These are phyloP conservation scores for Talaromyces stipitatus DNA, from an alignment of 495 filamentous ascomycete species.

Conservation along the genomic window DNA sequence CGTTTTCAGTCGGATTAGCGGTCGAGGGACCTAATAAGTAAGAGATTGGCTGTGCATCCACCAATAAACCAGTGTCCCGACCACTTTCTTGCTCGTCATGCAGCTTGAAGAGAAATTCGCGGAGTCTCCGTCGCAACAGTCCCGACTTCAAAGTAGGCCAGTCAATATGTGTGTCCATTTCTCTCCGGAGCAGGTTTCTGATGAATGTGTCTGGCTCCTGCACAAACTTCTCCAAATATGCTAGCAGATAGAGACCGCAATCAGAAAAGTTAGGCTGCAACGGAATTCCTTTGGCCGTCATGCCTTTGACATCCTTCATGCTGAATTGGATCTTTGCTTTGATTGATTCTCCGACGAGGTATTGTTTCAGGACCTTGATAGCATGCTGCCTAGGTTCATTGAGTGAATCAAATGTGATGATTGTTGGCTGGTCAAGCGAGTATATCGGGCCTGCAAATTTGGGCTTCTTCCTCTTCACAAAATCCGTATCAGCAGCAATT, in stretches of 20 bases:
- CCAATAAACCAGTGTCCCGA: slow-evolving; percentile 14
- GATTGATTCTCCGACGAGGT: slow-evolving; percentile 65
- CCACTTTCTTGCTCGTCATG: slow-evolving; percentile 35
- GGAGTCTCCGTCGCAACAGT: slow-evolving; percentile 44
- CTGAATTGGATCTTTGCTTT: slow-evolving; percentile 39
- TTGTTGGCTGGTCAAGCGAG: slow-evolving; percentile 43
- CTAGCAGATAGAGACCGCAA: slow-evolving; percentile 80
- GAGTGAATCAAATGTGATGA: slow-evolving; percentile 88
- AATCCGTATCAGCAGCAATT: no score
- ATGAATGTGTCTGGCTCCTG: slow-evolving; percentile 59
- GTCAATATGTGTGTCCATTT: slow-evolving; percentile 39
- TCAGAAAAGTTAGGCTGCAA: slow-evolving; percentile 78
- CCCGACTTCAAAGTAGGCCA: slow-evolving; percentile 49
- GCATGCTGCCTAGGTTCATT: slow-evolving; percentile 51
- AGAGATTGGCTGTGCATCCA: slow-evolving; percentile 23
- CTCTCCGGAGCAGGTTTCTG: slow-evolving; percentile 38
- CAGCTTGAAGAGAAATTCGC: slow-evolving; percentile 42
- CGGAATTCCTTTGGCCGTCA: slow-evolving; percentile 65
- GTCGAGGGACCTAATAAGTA: slow-evolving; percentile 23
- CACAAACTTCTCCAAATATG: slow-evolving; percentile 76
- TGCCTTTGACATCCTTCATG: slow-evolving; percentile 44
- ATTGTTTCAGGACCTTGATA: slow-evolving; percentile 62
- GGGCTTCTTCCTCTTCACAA: neutral
- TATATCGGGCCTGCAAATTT: neutral
- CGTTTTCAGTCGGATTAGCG: neutral